phyloP scores from a whole-genome alignment of 805 yeast genomes.

The Wickerhamomyces chaumierensis region DNA sequence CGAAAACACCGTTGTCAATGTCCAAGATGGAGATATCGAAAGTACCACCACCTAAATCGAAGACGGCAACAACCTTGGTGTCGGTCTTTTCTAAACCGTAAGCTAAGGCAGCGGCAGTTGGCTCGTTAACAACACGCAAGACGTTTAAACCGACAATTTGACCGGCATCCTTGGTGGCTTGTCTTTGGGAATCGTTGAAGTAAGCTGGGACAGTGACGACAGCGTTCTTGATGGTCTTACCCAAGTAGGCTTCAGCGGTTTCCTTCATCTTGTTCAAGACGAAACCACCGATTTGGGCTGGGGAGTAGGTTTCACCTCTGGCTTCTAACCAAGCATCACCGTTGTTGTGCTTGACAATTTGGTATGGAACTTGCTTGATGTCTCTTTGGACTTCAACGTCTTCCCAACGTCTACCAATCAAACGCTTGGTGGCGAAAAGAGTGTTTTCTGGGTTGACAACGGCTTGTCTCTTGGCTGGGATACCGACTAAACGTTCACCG shows the following conservation, averaged over 20 bases:
- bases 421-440: conserved; percentile 71
- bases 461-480: conserved; percentile 72
- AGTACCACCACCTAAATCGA: conserved; percentile 81
- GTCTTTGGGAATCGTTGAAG: conserved; percentile 73
- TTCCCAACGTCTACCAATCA: conserved; percentile 63
- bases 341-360: conserved; percentile 43
- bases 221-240: conserved; percentile 48
- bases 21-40: conserved; percentile 72
- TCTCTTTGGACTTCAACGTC: conserved; percentile 70
- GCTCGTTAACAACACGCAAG: conserved; percentile 69
- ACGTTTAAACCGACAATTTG: conserved; percentile 65
- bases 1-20: conserved; percentile 72
- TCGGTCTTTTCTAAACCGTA: conserved; percentile 56
- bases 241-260: conserved; percentile 49
- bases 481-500: conserved; percentile 47
- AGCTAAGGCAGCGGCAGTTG: conserved; percentile 80
- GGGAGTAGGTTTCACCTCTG: conserved; percentile 39
- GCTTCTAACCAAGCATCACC: conserved; percentile 62
- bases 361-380: conserved; percentile 51
- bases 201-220: conserved; percentile 82
- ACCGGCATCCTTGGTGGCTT: conserved; percentile 76
- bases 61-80: conserved; percentile 32
- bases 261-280: conserved; percentile 55
- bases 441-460: conserved; percentile 70
- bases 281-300: conserved; percentile 63